Conservation (phyloP, 257 asterid species). For the Solanum corneliomulleri region DNA sequence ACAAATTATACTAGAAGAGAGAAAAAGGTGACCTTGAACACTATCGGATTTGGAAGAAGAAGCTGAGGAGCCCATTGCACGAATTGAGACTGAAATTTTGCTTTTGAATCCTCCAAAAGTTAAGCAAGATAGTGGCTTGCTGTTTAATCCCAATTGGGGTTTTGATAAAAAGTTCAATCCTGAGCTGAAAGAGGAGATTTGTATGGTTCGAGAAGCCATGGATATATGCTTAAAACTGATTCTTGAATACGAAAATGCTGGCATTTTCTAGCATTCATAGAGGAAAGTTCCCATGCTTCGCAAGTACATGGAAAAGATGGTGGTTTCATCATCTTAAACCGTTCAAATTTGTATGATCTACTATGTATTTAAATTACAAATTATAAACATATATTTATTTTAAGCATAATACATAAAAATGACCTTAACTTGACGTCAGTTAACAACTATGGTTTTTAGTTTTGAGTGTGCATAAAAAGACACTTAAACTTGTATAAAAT, state of each 20-base stretch:
- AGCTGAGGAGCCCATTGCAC: slow-evolving; percentile 76
- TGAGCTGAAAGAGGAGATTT: slow-evolving; percentile 9
- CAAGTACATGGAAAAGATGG: not conserved
- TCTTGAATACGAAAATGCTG: not conserved
- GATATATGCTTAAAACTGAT: not conserved
- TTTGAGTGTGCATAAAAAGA: too few relatives aligned
- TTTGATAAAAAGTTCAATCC: slow-evolving; percentile 19
- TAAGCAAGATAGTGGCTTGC: too few relatives aligned
- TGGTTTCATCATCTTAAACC: not conserved
- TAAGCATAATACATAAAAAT: too few relatives aligned
- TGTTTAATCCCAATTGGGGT: slow-evolving; percentile 12
- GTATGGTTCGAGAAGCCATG: slow-evolving; percentile 36
- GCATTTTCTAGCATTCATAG: not conserved
- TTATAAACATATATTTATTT: too few relatives aligned
- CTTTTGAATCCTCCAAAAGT: slow-evolving; percentile 11
- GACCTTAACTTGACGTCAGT: too few relatives aligned
- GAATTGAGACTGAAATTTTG: slow-evolving; percentile 17
- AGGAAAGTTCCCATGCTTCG: not conserved
- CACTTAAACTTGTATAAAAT: too few relatives aligned
- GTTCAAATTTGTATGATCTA: not conserved
- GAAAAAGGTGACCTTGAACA: slow-evolving; percentile 36
- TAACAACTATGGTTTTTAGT: too few relatives aligned
- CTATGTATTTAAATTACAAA: not conserved
- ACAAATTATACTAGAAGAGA: not conserved
- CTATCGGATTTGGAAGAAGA: slow-evolving; percentile 51